Conservation (phyloP, 2,329 filamentous ascomycete species). For the Cladophialophora bantiana region DNA sequence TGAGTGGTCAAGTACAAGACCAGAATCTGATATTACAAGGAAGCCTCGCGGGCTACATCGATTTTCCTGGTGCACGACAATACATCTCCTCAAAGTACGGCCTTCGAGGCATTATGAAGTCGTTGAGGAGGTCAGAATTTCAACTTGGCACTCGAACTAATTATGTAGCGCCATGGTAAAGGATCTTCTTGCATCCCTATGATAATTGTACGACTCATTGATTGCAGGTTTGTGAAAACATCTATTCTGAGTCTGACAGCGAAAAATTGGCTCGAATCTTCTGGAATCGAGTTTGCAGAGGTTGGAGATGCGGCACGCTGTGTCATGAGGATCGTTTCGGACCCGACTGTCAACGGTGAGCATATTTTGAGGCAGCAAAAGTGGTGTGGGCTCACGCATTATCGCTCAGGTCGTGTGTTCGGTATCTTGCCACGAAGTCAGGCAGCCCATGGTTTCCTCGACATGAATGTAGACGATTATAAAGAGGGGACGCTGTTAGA, state of each 20-base stretch:
- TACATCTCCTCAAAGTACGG: slow-evolving; percentile 48
- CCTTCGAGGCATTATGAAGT: slow-evolving; percentile 48
- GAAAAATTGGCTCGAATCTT: not conserved
- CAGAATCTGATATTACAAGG: slow-evolving; percentile 43
- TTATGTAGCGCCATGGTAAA: slow-evolving; percentile 47
- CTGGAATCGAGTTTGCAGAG: not conserved
- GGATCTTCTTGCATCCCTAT: not conserved
- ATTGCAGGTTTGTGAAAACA: not conserved
- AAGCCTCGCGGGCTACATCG: slow-evolving; percentile 45
- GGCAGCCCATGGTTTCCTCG: not conserved
- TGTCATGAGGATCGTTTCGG: not conserved
- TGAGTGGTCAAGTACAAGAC: slow-evolving; percentile 41
- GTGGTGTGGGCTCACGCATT: not conserved
- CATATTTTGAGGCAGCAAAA: not conserved
- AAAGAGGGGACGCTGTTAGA: not conserved
- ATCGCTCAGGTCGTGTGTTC: not conserved
- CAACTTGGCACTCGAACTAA: slow-evolving; percentile 44
- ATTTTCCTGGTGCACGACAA: slow-evolving; percentile 43
- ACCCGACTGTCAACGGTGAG: not conserved
- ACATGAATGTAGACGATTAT: not conserved
- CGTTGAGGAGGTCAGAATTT: slow-evolving; percentile 40
- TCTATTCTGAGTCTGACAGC: not conserved
- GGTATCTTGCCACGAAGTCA: not conserved
- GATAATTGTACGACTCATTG: not conserved
- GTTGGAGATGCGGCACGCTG: not conserved